These are phyloP conservation scores for Colletotrichum limetticola DNA, from an alignment of 2,329 filamentous ascomycete genomes.

Conservation along the genomic window DNA sequence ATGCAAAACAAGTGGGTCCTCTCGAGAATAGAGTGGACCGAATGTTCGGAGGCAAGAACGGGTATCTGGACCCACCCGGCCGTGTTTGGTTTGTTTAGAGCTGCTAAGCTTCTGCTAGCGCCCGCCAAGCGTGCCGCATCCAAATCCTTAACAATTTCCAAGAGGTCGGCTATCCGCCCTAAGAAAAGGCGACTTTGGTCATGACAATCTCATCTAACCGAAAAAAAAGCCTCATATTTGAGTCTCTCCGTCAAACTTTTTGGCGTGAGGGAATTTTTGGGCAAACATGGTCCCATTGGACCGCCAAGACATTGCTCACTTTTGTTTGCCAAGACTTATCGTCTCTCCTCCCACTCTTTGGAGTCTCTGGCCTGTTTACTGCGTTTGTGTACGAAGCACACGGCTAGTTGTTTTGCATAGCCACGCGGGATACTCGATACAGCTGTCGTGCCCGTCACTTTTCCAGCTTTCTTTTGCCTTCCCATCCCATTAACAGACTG, in stretches of 20 bases:
- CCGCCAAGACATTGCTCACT: conserved; percentile 28
- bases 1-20: neutral
- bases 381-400: neutral
- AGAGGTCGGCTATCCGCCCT: conserved; percentile 20
- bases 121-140: conserved; percentile 29
- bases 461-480: neutral
- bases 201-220: neutral
- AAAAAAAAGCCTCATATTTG: neutral
- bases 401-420: neutral
- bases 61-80: neutral
- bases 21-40: no score
- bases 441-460: neutral
- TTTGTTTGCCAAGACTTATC: conserved; percentile 12
- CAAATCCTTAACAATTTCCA: conserved; percentile 22
- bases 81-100: conserved; percentile 33
- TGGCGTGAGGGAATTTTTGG: conserved; percentile 23
- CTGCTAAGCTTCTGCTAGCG: conserved; percentile 36
- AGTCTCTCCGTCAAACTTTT: neutral
- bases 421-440: conserved; percentile 2
- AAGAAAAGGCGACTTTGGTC: conserved; percentile 24
- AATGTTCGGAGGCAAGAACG: neutral
- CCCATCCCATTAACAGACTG: neutral
- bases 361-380: neutral
- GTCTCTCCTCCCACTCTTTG: neutral
- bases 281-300: conserved; percentile 21